Evolutionary conservation across 2,329 filamentous ascomycete genomes (phyloP).

Genomic region (Talaromyces islandicus): DNA sequence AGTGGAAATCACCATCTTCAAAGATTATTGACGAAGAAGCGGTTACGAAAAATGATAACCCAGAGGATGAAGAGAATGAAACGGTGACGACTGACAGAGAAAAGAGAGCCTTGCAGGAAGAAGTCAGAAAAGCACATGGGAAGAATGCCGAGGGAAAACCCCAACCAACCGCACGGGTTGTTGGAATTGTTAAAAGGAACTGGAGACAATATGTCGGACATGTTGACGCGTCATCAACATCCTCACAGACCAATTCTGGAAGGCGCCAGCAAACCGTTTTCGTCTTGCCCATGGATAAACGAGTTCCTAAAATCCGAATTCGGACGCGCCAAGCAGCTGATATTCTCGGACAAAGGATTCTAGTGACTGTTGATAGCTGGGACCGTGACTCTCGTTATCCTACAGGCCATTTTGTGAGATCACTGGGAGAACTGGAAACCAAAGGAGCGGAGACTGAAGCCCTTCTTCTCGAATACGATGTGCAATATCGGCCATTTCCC

Average conservation of each 20-base stretch:
- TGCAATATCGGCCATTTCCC: conserved; percentile 95
- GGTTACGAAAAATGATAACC: conserved; percentile 87
- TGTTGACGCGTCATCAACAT: conserved; percentile 80
- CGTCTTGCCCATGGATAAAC: conserved; percentile 95
- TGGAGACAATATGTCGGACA: conserved; percentile 98
- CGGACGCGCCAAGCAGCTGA: conserved; percentile 85
- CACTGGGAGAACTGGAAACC: conserved; percentile 86
- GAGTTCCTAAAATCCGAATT: conserved; percentile 90
- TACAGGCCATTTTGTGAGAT: conserved; percentile 87
- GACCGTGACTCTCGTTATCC: conserved; percentile 89
- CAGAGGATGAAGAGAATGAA: conserved; percentile 69
- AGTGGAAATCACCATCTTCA: conserved; percentile 94
- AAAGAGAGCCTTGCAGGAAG: conserved; percentile 78
- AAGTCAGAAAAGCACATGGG: conserved; percentile 79
- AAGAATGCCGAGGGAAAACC: conserved; percentile 68
- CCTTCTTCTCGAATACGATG: conserved; percentile 87
- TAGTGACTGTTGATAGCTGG: conserved; percentile 94
- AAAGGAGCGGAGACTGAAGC: conserved; percentile 98
- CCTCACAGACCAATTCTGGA: conserved; percentile 65
- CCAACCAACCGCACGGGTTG: conserved; percentile 86
- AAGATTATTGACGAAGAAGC: conserved; percentile 94
- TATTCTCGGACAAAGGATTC: conserved; percentile 80
- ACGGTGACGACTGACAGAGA: conserved; percentile 86
- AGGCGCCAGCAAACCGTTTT: conserved; percentile 89
- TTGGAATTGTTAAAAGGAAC: conserved; percentile 89